These are phyloP conservation scores for Ephemerocybe angulata DNA, from an alignment of 768 basidiomycete genomes.

Conservation along the genomic window DNA sequence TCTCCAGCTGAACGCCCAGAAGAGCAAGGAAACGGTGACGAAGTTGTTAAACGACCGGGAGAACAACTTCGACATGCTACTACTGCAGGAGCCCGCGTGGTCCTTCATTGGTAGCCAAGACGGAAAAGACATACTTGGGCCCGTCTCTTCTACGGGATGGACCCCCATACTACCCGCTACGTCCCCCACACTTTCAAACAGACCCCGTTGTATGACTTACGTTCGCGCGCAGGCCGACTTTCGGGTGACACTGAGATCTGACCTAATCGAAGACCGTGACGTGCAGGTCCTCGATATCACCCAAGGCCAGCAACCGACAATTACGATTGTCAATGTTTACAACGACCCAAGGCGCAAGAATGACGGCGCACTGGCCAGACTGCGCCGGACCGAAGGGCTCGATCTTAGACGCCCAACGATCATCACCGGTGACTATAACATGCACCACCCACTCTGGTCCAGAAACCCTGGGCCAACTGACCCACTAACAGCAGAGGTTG, in stretches of 20 bases:
- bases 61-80: slow-evolving; percentile 18
- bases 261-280: slow-evolving; percentile 20
- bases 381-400: neutral
- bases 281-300: slow-evolving; percentile 21
- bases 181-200: neutral
- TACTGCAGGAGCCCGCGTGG: slow-evolving; percentile 26
- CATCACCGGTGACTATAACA: slow-evolving; percentile 23
- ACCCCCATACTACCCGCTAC: slow-evolving; percentile 9
- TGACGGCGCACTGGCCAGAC: slow-evolving; percentile 9
- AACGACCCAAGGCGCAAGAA: slow-evolving; percentile 14
- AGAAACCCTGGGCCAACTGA: neutral
- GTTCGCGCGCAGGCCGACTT: slow-evolving; percentile 14
- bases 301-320: slow-evolving; percentile 13
- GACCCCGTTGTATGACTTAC: slow-evolving; percentile 20
- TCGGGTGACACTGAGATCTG: slow-evolving; percentile 19
- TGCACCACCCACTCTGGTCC: slow-evolving; percentile 20
- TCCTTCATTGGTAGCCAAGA: slow-evolving; percentile 13
- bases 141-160: slow-evolving; percentile 13
- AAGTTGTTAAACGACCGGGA: slow-evolving; percentile 16
- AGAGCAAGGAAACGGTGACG: slow-evolving; percentile 8
- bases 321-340: slow-evolving; percentile 22
- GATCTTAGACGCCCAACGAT: slow-evolving; percentile 15
- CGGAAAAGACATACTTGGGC: slow-evolving; percentile 10
- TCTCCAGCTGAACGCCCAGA: slow-evolving; percentile 18
- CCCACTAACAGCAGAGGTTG: slow-evolving; percentile 8